Conservation (phyloP, 495 filamentous ascomycete species). For the Aspergillus kassunensis region DNA sequence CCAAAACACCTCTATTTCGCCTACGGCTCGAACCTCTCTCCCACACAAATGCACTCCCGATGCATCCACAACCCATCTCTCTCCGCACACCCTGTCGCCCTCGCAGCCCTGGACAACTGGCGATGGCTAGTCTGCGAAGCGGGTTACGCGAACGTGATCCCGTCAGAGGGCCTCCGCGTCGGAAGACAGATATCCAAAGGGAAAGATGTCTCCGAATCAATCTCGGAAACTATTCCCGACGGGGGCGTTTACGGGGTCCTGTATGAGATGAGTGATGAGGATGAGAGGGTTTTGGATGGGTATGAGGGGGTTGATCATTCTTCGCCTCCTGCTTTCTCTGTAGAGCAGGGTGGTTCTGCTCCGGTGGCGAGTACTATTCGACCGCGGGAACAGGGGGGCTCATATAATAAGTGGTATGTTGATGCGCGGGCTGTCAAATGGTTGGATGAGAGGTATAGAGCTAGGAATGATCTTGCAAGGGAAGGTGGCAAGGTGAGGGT, state of each 20-base stretch:
- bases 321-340: slow-evolving; percentile 16
- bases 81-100: slow-evolving; percentile 45
- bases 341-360: too few species aligned
- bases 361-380: slow-evolving; percentile 50
- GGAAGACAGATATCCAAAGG: slow-evolving; percentile 18
- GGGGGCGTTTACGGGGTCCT: slow-evolving; percentile 56
- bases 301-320: slow-evolving; percentile 40
- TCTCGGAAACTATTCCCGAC: slow-evolving; percentile 14
- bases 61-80: slow-evolving; percentile 51
- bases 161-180: slow-evolving; percentile 26
- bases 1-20: slow-evolving; percentile 57
- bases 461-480: slow-evolving; percentile 3
- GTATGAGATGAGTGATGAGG: slow-evolving; percentile 46
- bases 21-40: slow-evolving; percentile 70
- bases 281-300: slow-evolving; percentile 37
- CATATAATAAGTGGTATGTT: slow-evolving; percentile 42
- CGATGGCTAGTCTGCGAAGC: slow-evolving; percentile 63
- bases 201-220: slow-evolving; percentile 13
- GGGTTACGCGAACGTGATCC: slow-evolving; percentile 68
- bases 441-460: slow-evolving; percentile 26
- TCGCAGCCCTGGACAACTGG: slow-evolving; percentile 48
- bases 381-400: slow-evolving; percentile 34
- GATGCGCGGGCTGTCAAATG: slow-evolving; percentile 29
- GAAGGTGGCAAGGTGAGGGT: slow-evolving; percentile 32
- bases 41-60: slow-evolving; percentile 59